A percentile compares a stretch with the other conserved stretches of the same genome.
Evolutionary conservation across 2,329 filamentous ascomycete species (phyloP).

Genomic region (Claviceps humidiphila): DNA sequence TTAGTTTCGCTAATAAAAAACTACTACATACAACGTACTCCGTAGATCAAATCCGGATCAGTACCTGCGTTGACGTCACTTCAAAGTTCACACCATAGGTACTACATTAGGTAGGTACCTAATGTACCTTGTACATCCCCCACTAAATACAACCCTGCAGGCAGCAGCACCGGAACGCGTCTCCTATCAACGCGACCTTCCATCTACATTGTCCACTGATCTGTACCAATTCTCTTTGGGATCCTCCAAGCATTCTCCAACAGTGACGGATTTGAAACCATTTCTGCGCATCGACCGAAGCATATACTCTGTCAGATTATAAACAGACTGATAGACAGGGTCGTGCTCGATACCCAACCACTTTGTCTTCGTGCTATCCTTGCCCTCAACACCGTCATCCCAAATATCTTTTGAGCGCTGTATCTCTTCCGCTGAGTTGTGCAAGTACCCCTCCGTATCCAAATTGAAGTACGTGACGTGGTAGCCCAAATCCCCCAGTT

Average conservation of each 20-base stretch:
- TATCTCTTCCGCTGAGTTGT: conserved; percentile 35
- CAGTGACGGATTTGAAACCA: conserved; percentile 34
- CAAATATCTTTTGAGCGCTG: conserved; percentile 28
- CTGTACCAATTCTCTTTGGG: conserved; percentile 1
- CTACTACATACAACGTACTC: no score
- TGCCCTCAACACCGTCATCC: conserved; percentile 23
- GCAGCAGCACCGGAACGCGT: not conserved
- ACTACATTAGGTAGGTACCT: no score
- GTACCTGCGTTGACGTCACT: no score
- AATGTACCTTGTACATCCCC: no score
- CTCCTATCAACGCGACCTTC: not conserved
- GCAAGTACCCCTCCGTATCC: conserved; percentile 47
- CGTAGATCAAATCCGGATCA: no score
- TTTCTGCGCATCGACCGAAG: conserved; percentile 24
- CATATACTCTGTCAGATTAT: conserved; percentile 30
- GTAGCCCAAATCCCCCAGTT: conserved; percentile 35
- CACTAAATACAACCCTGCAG: not conserved
- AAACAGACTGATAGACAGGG: conserved; percentile 30
- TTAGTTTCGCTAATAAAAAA: no score
- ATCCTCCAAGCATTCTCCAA: conserved; percentile 8
- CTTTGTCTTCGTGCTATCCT: conserved; percentile 12
- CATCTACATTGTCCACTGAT: not conserved
- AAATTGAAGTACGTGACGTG: conserved; percentile 47
- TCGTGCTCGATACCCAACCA: conserved; percentile 43
- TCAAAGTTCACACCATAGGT: no score